phyloP scores from a whole-genome alignment of 495 filamentous ascomycete species.

The Aspergillus nanangensis region DNA sequence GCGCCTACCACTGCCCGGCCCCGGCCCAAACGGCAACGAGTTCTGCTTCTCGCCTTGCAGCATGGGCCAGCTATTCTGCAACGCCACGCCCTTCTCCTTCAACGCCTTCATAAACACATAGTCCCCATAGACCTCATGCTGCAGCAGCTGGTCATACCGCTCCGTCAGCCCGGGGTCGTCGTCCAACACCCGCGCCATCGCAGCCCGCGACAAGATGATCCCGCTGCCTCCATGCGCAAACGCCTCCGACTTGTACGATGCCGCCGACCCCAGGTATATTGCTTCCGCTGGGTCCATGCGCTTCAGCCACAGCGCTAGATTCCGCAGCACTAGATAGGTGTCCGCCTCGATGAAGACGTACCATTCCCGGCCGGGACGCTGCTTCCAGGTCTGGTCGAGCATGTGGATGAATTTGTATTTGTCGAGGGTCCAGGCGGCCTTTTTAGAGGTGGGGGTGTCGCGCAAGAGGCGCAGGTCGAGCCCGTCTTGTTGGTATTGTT shows the following conservation, averaged over 20 bases:
- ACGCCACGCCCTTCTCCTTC: slow-evolving; percentile 29
- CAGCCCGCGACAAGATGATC: slow-evolving; percentile 43
- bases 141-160: slow-evolving; percentile 27
- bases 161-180: slow-evolving; percentile 17
- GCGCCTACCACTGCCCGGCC: not conserved
- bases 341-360: slow-evolving; percentile 60
- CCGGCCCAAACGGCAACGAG: slow-evolving; percentile 34
- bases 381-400: slow-evolving; percentile 48
- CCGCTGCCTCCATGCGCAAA: slow-evolving; percentile 53
- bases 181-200: slow-evolving; percentile 30
- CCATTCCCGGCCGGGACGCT: slow-evolving; percentile 49
- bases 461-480: slow-evolving; percentile 21
- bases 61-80: slow-evolving; percentile 45
- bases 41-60: slow-evolving; percentile 44
- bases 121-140: slow-evolving; percentile 41
- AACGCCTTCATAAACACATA: slow-evolving; percentile 42
- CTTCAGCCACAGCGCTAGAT: slow-evolving; percentile 47
- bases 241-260: slow-evolving; percentile 35
- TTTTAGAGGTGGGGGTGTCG: slow-evolving; percentile 4
- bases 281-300: slow-evolving; percentile 41
- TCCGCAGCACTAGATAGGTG: slow-evolving; percentile 56
- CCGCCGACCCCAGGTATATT: slow-evolving; percentile 46
- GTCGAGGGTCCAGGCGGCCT: slow-evolving; percentile 51
- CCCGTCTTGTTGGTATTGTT: slow-evolving; percentile 38
- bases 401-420: slow-evolving; percentile 61